Conservation (phyloP, 768 basidiomycete genomes). For the Lentinula sp. region DNA sequence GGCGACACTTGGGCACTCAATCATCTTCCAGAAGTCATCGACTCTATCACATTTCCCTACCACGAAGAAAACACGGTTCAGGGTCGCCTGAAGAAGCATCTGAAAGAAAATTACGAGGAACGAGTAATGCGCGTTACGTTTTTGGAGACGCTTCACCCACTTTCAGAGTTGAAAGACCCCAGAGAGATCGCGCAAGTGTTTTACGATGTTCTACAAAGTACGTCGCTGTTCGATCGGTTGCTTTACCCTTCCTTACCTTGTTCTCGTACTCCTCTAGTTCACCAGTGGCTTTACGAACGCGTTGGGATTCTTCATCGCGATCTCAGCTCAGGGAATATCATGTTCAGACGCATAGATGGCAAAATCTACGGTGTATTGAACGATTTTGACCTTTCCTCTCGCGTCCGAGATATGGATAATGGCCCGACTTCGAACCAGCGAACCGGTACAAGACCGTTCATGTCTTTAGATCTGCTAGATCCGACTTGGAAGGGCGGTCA, state of each 20-base stretch:
- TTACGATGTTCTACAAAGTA: background rate
- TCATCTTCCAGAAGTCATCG: background rate
- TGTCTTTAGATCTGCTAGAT: background rate
- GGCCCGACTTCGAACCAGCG: background rate
- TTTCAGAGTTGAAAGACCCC: background rate
- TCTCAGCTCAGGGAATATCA: slow-evolving; percentile 10
- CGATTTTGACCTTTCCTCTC: slow-evolving; percentile 10
- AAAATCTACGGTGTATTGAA: slow-evolving; percentile 9
- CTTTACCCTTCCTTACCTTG: too few species aligned
- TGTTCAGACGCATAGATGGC: slow-evolving; percentile 10
- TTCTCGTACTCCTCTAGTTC: background rate
- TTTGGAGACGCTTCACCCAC: background rate
- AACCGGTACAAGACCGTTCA: slow-evolving; percentile 3
- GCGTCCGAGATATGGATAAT: background rate
- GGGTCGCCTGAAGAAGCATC: background rate
- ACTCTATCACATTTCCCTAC: background rate
- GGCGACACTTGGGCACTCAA: background rate
- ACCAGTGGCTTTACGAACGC: slow-evolving; percentile 5
- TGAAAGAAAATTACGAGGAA: background rate
- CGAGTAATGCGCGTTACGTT: background rate
- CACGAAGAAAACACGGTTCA: background rate
- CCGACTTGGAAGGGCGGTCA: background rate
- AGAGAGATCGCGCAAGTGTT: background rate
- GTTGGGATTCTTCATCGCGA: slow-evolving; percentile 11
- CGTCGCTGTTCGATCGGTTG: too few species aligned